Base-by-base conservation (phyloP, 805 yeast species). In the Suhomyces tanzawaensis region DNA sequence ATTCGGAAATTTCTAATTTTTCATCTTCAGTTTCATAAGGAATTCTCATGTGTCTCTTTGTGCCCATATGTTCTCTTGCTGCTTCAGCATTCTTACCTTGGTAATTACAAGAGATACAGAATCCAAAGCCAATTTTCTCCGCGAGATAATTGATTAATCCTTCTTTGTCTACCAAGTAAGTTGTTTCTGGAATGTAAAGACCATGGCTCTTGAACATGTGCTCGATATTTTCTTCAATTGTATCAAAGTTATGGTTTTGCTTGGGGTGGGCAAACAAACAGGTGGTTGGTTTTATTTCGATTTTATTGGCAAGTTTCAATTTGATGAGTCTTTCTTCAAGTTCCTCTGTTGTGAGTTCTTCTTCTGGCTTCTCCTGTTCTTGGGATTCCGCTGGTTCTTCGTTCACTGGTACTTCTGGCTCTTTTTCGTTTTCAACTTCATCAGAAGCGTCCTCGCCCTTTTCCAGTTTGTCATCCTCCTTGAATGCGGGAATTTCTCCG, bases 21-120 rank as follows among this genome's bases (percentile, higher is more conserved):
- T 93, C 95, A 40, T 82, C 82, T 37, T 79, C 82, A 0, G 79
- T 62, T 52, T 93, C 98, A 61, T 85, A 93, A 1, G 98, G 97
- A 43, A 93, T 74, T 54, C 79, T 77, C 66, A 91, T 84, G 60
- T 93, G 99, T 41, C 88, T 79, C 61, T 93, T 93, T 7, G 84
- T 74, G 4, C 71, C 51, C 85, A 88, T 82, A 60, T 93, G 99
- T 29, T 87, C 93, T 49, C 96, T 81, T 8, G 86, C 89, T 43
- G 95, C 85, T 53, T 86, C 95, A 21, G 91, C 56, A 37, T 80
- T 78, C 44, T 77, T 76, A n/a, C 98, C 98, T 60, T 85, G 84
- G 57, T 81, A 93, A 22, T 71, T 70, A 59, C 99, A 93, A 37
- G 79, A 76, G 32, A 91, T 62, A 58, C 99, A 93, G 47, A 83